These are phyloP conservation scores for Entomortierella lignicola DNA, from an alignment of 192 early-diverging fungal genomes.

Conservation along the genomic window DNA sequence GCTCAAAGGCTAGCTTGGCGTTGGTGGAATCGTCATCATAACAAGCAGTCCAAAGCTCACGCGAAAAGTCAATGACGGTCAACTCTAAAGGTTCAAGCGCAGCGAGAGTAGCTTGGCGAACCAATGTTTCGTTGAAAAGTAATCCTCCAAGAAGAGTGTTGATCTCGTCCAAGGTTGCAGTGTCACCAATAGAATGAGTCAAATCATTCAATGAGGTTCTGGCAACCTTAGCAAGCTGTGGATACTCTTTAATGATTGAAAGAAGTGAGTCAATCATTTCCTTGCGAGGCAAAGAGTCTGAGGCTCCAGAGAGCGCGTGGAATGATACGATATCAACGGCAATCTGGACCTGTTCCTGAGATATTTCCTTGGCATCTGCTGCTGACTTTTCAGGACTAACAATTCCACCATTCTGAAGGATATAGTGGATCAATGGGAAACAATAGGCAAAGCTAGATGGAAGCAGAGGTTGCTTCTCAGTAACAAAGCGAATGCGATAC, in stretches of 20 bases:
- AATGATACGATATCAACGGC: constrained; percentile 71
- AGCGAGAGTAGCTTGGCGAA: constrained; percentile 73
- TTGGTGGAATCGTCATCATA: constrained; percentile 72
- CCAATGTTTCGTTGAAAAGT: constrained; percentile 71
- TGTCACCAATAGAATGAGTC: constrained; percentile 61
- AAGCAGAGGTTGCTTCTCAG: constrained; percentile 65
- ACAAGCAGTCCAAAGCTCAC: constrained; percentile 76
- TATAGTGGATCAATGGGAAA: constrained; percentile 73
- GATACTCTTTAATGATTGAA: constrained; percentile 71
- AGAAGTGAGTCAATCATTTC: constrained; percentile 73
- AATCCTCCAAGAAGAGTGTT: constrained; percentile 71
- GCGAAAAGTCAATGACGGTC: constrained; percentile 69
- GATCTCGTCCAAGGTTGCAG: constrained; percentile 62
- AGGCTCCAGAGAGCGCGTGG: constrained; percentile 65
- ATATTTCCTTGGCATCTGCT: constrained; percentile 58
- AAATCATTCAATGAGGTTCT: constrained; percentile 61
- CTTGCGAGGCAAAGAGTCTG: constrained; percentile 68
- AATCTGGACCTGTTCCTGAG: constrained; percentile 75
- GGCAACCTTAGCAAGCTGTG: constrained; percentile 65
- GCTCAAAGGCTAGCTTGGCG: constrained; percentile 62
- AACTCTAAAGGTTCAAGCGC: constrained; percentile 71
- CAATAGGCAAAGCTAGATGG: constrained; percentile 74
- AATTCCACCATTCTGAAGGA: constrained; percentile 73
- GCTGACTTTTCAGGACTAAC: constrained; percentile 52
- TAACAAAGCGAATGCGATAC: constrained; percentile 73